phyloP scores from a whole-genome alignment of 495 filamentous ascomycete species.

The Tuber microsphaerosporum region DNA sequence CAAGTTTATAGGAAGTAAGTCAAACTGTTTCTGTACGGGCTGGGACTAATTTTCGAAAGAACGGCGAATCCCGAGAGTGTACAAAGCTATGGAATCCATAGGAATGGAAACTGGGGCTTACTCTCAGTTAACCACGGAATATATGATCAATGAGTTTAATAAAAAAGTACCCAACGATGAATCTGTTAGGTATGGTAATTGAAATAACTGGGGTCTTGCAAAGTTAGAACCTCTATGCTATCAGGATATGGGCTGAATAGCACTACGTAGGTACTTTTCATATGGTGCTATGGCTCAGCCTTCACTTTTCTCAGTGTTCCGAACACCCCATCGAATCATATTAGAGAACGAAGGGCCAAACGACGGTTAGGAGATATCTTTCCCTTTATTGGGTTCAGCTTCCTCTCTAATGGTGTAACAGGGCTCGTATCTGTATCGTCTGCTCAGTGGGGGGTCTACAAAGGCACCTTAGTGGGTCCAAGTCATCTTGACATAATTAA shows the following conservation, averaged over 20 bases:
- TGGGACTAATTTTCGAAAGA: conserved; percentile 37
- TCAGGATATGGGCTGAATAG: neutral
- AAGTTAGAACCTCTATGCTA: conserved; percentile 9
- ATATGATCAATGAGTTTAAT: conserved; percentile 82
- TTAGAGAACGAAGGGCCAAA: conserved; percentile 68
- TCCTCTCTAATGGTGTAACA: conserved; percentile 6
- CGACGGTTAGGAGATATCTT: conserved; percentile 50
- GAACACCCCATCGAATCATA: conserved; percentile 64
- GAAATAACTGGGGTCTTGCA: neutral
- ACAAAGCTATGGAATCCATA: conserved; percentile 58
- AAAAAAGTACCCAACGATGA: conserved; percentile 64
- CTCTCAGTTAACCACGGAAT: conserved; percentile 68
- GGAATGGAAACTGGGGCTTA: conserved; percentile 78
- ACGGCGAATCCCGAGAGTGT: conserved; percentile 58
- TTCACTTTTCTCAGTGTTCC: conserved; percentile 64
- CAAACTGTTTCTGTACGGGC: conserved; percentile 13
- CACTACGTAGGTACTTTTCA: conserved; percentile 66
- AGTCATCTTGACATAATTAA: conserved; percentile 93
- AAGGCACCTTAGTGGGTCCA: conserved; percentile 79
- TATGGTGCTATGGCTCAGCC: conserved; percentile 73
- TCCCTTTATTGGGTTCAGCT: neutral
- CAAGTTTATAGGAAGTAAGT: conserved; percentile 56
- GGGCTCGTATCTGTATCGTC: conserved; percentile 80
- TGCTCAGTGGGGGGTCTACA: conserved; percentile 82
- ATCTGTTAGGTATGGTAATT: conserved; percentile 51